Evolutionary conservation across 1,284 basidiomycete species (phyloP).

Genomic region (Lentinula novae-zelandiae): DNA sequence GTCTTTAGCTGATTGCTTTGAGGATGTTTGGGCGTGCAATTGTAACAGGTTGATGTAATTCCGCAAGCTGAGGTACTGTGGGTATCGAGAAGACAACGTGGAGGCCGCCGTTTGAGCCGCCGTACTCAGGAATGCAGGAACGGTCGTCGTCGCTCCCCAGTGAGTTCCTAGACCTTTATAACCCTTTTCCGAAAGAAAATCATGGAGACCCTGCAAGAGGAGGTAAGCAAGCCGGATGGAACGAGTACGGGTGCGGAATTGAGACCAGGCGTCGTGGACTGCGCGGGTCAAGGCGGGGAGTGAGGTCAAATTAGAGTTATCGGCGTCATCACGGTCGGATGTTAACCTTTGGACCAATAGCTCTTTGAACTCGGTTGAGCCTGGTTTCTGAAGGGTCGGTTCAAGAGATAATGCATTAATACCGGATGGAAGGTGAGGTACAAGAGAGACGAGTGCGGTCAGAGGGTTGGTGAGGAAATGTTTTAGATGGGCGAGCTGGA

Average conservation of each 20-base stretch:
- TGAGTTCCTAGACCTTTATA: constrained; percentile 30
- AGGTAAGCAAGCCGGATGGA: constrained; percentile 44
- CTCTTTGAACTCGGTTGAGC: constrained; percentile 36
- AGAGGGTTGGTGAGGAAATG: constrained; percentile 61
- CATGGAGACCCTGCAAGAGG: constrained; percentile 40
- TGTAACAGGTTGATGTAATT: constrained; percentile 8
- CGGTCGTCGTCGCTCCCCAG: neutral
- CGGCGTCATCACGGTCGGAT: neutral
- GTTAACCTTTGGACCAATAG: constrained; percentile 36
- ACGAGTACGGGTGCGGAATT: constrained; percentile 31
- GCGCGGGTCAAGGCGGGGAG: constrained; percentile 28
- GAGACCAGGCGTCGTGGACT: constrained; percentile 34
- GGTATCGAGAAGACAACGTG: neutral
- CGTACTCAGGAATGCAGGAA: neutral
- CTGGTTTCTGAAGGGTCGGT: constrained; percentile 20
- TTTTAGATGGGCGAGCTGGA: constrained; percentile 58
- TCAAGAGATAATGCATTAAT: neutral
- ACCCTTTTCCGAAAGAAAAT: constrained; percentile 37
- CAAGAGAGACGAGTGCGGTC: constrained; percentile 34
- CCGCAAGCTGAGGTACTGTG: neutral
- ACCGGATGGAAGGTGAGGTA: constrained; percentile 21
- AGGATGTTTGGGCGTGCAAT: constrained; percentile 15
- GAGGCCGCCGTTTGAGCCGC: neutral
- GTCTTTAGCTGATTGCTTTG: constrained; percentile 7
- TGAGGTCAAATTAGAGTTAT: constrained; percentile 17